Conservation (phyloP, 352 stramenopile genomes). For the Achlya hypogyna region DNA sequence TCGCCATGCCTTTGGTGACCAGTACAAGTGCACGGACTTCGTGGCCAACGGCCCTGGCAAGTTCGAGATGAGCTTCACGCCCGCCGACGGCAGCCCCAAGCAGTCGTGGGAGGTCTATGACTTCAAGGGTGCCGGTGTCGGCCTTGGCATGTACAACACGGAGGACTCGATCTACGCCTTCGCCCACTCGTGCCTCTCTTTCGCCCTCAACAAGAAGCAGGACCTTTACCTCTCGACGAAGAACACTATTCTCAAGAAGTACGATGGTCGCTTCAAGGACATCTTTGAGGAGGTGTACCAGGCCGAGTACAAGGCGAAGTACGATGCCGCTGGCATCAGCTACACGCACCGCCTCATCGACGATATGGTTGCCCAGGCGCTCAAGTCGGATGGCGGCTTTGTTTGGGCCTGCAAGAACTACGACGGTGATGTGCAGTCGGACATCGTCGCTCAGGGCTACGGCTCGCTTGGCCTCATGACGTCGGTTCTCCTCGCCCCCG, state of each 20-base stretch:
- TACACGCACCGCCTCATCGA: slow-evolving; percentile 85
- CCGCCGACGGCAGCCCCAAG: slow-evolving; percentile 32
- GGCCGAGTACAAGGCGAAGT: slow-evolving; percentile 63
- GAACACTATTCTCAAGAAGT: slow-evolving; percentile 87
- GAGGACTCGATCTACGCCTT: slow-evolving; percentile 68
- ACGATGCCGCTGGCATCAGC: slow-evolving; percentile 57
- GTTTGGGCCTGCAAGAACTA: slow-evolving; percentile 91
- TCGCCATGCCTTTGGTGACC: slow-evolving; percentile 81
- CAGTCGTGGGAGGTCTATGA: slow-evolving; percentile 77
- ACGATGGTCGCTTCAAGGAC: slow-evolving; percentile 83
- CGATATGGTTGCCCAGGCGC: slow-evolving; percentile 84
- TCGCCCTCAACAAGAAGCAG: slow-evolving; percentile 50
- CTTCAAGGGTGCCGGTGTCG: slow-evolving; percentile 70
- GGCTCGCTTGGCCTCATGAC: slow-evolving; percentile 86
- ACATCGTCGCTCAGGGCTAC: slow-evolving; percentile 83
- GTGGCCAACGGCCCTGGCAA: slow-evolving; percentile 52
- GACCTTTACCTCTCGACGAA: slow-evolving; percentile 84
- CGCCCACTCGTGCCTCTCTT: slow-evolving; percentile 55
- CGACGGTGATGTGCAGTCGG: slow-evolving; percentile 85
- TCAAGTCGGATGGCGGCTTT: slow-evolving; percentile 85
- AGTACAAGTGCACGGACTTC: slow-evolving; percentile 84
- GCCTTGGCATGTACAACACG: slow-evolving; percentile 87
- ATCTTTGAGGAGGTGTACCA: slow-evolving; percentile 85
- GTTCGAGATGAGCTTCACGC: slow-evolving; percentile 76
- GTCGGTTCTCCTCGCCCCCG: slow-evolving; percentile 66